phyloP scores from a whole-genome alignment of 2,329 filamentous ascomycete genomes.

The Hypoxylon sp. region DNA sequence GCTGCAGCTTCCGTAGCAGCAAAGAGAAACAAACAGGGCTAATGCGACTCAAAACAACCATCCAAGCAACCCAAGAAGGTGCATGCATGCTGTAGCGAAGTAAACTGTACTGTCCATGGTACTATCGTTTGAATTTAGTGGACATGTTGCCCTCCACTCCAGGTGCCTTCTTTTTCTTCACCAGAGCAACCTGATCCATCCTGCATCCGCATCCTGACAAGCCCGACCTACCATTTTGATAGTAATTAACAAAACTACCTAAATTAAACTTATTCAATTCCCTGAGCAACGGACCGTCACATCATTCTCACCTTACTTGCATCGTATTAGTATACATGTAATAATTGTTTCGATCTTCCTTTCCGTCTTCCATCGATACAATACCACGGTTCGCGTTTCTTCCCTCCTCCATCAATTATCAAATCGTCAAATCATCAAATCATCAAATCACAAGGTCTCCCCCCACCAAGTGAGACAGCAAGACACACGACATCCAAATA shows the following conservation, averaged over 20 bases:
- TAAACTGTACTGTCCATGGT: no score
- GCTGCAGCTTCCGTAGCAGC: background rate
- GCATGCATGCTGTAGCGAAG: no score
- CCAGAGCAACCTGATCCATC: background rate
- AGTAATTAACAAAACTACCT: no score
- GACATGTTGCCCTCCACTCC: no score
- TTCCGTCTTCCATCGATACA: background rate
- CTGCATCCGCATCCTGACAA: background rate
- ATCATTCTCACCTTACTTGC: slow-evolving; percentile 13
- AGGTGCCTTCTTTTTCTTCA: background rate
- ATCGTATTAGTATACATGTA: background rate
- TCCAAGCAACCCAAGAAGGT: no score
- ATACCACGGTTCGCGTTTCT: background rate
- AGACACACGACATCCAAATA: slow-evolving; percentile 33
- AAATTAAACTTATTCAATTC: background rate
- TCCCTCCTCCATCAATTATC: background rate
- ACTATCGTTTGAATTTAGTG: no score
- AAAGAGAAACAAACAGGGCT: background rate
- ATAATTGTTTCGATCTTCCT: background rate
- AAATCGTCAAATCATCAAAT: slow-evolving; percentile 24
- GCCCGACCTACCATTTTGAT: no score
- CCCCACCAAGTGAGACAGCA: slow-evolving; percentile 28
- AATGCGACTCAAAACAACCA: background rate
- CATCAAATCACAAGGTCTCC: slow-evolving; percentile 28
- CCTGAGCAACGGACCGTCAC: slow-evolving; percentile 5